These are phyloP conservation scores for Ploettnerulaceae sp. DNA, from an alignment of 2,329 filamentous ascomycete genomes.

Conservation along the genomic window DNA sequence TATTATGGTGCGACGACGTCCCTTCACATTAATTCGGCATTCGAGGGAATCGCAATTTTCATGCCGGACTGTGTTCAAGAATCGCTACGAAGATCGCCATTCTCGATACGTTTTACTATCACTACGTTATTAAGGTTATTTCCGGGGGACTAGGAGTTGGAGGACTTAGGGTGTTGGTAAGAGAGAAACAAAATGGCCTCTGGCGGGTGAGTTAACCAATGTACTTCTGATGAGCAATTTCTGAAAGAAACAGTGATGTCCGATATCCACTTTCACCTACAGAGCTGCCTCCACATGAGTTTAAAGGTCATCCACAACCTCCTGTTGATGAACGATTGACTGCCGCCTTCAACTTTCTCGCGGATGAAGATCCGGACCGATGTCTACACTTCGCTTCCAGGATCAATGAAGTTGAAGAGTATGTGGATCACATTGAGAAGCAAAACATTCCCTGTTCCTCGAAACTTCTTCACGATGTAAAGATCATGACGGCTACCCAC, in stretches of 20 bases:
- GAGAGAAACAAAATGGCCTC: slow-evolving; percentile 4
- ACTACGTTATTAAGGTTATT: background rate
- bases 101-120: background rate
- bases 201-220: background rate
- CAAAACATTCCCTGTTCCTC: slow-evolving; percentile 12
- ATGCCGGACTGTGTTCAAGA: background rate
- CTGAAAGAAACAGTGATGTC: background rate
- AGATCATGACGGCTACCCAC: slow-evolving; percentile 24
- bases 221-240: background rate
- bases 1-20: background rate
- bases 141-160: background rate
- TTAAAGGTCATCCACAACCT: slow-evolving; percentile 32
- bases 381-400: slow-evolving; percentile 39
- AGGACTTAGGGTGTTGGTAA: background rate
- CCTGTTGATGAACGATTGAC: slow-evolving; percentile 33
- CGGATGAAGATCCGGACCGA: slow-evolving; percentile 44
- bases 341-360: slow-evolving; percentile 42
- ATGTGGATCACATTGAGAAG: slow-evolving; percentile 19
- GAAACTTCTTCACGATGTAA: slow-evolving; percentile 21
- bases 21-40: slow-evolving; percentile 8
- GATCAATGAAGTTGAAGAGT: slow-evolving; percentile 31
- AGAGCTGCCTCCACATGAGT: background rate
- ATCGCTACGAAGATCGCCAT: background rate
- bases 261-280: background rate
- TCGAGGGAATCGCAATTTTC: background rate